These are phyloP conservation scores for Handroanthus guayacan DNA, from an alignment of 257 asterid genomes.

Conservation along the genomic window DNA sequence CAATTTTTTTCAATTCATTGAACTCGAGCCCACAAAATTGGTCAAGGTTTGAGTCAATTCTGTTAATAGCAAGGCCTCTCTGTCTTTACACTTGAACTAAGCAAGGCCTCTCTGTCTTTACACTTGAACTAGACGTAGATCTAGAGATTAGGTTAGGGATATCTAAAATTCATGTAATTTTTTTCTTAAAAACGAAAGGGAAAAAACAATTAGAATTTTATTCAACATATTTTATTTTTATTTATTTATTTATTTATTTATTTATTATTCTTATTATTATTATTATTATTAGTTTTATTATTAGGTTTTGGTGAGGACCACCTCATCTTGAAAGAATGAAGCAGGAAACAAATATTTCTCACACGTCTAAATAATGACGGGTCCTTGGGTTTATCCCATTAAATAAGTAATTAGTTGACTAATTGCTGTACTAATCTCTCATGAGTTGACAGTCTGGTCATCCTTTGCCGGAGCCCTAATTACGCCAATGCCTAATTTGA, in stretches of 20 bases:
- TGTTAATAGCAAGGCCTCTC: too few species aligned
- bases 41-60: too few species aligned
- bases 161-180: not conserved
- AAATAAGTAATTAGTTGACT: conserved; percentile 26
- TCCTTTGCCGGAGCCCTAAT: conserved; percentile 30
- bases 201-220: not conserved
- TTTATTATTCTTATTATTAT: not conserved
- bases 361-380: conserved; percentile 8
- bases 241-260: not conserved
- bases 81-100: too few species aligned
- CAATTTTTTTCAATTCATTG: too few species aligned
- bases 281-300: not conserved
- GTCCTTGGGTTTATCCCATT: conserved; percentile 18
- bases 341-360: not conserved
- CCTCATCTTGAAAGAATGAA: conserved; percentile 7
- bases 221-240: not conserved
- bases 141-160: not conserved
- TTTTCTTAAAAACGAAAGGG: not conserved
- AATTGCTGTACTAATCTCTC: conserved; percentile 7
- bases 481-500: not conserved
- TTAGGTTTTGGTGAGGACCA: not conserved
- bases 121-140: too few species aligned
- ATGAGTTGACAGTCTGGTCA: conserved; percentile 44
- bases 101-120: too few species aligned
- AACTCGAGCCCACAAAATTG: too few species aligned